Base-by-base conservation (phyloP, 768 basidiomycete species). In the Mycena rebaudengoi region DNA sequence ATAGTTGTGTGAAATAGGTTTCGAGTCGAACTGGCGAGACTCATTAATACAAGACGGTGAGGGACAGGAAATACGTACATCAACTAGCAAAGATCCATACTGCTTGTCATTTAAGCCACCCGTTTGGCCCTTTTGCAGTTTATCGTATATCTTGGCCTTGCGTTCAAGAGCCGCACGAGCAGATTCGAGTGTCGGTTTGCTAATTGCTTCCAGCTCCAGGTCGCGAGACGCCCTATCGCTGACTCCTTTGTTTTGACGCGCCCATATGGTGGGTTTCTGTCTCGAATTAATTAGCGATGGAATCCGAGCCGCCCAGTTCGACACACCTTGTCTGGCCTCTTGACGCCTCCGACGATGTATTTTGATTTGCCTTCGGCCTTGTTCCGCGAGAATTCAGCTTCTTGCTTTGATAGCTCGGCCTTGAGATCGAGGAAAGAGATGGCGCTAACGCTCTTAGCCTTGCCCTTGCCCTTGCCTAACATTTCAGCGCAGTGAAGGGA, bases 361-460 rank as follows among this genome's bases (percentile, higher is more conserved):
- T 79, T 82, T 28, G 79, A 80, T 64, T 82, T 82, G 13, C 90
- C 90, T 14, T 85, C 76, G 12, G 84, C 86, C 69, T 90, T 92
- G 54, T 77, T 81, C 70, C 83, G 86, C 5, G 82, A 62, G 61
- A 89, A 84, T 59, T 87, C 85, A 35, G 85, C 82, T 69, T 89
- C 86, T 57, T 84, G 83, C 71, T 87, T 90, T 18, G 86, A 75
- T 30, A 92, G 82, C 64, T 91, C 88, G 18, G 90, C 89, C 64
- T 91, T 92, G 41, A 96, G 86, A 70, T 94, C 91, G n/a, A 94
- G 85, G 74, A 94, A 92, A 0, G 94, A 92, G 60, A 83, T 85
- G 5, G 89, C 83, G 63, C 87, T 91, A 70, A 92, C 83, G 8
- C 91, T 91, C 35, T 88, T 86, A 16, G 87, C 88, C 71, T 86